Percentiles rank a stretch among this genome's conserved stretches.
phyloP scores from a whole-genome alignment of 345 rosid genomes.

The Dipteronia sinensis region DNA sequence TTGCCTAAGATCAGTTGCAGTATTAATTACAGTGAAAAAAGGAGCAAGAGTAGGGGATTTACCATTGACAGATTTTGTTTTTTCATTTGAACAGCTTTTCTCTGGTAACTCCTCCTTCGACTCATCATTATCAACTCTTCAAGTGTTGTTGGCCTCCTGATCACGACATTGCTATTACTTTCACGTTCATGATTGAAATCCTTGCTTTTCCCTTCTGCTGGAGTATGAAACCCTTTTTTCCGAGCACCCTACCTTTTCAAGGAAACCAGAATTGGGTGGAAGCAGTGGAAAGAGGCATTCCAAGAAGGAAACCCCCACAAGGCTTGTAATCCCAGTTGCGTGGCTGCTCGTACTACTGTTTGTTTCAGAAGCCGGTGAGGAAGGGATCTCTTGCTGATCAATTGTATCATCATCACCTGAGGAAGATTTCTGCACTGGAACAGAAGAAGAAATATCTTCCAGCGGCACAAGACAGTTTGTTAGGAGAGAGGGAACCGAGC shows the following conservation, averaged over 20 bases:
- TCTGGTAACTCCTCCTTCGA: slow-evolving; percentile 67
- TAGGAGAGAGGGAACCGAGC: slow-evolving; percentile 55
- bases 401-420: slow-evolving; percentile 28
- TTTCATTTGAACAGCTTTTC: slow-evolving; percentile 61
- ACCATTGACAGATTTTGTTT: slow-evolving; percentile 60
- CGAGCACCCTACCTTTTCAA: slow-evolving; percentile 29
- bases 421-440: slow-evolving; percentile 37
- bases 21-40: slow-evolving; percentile 10
- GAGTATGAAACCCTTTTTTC: slow-evolving; percentile 29
- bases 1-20: background rate
- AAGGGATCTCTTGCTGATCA: slow-evolving; percentile 33
- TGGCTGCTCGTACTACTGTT: slow-evolving; percentile 70
- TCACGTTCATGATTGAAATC: slow-evolving; percentile 21
- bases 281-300: slow-evolving; percentile 82
- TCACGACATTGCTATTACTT: slow-evolving; percentile 23
- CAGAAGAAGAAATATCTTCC: slow-evolving; percentile 35
- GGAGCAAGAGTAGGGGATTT: slow-evolving; percentile 26
- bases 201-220: slow-evolving; percentile 22
- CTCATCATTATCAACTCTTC: slow-evolving; percentile 88
- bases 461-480: slow-evolving; percentile 46
- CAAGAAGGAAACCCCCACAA: slow-evolving; percentile 72
- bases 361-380: slow-evolving; percentile 61
- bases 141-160: slow-evolving; percentile 64
- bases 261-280: slow-evolving; percentile 49
- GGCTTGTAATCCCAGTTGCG: slow-evolving; percentile 64